Base-by-base conservation (phyloP, 2,329 filamentous ascomycete species). In the Diaporthe helianthi region DNA sequence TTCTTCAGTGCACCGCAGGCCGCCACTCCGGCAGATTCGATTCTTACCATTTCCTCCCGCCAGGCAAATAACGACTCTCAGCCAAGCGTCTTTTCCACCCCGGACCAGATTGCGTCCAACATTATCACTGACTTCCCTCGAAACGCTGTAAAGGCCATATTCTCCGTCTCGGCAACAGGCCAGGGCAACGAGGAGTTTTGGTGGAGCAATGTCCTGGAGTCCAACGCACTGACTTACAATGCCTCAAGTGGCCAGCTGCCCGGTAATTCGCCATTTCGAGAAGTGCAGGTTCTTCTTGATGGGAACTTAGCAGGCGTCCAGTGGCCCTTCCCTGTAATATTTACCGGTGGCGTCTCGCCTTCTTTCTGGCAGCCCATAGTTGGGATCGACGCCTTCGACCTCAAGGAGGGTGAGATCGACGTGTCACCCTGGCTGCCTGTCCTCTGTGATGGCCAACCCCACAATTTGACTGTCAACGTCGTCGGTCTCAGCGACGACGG, bases 291-390 rank as follows among this genome's bases (percentile, higher is more conserved):
- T 1, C 83, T 87, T 49, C 92, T 97, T 63, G 93, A 97, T 75
- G 91, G 86, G 1, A 80, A 85, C 19, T 78, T 94, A 24, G 92
- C 91, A 2, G 93, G 93, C 1, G 88, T 94, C 1, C 86, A 89
- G 38, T 96, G 92, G 92, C 93, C 93, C 0, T 95, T 92, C 73
- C 92, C 93, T 0, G 85, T 93, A 22, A 90, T 97, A 58, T 95
- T 94, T 73, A 94, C 93, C 0, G 93, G 93, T 3, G 93, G 93
- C 1, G 84, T 96, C 5, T 89, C 91, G 1, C 92, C 92, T 4
- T 87, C 89, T 1, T 85, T 96, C 51, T 93, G 93, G 86, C 84
- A 92, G 5, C 93, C 93, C 0, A 85, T 95, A 65, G 92, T 93
- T 3, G 92, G 92, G 1, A 88, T 92, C 29, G 90, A 96, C 74